Conservation (phyloP, 129 eudicot genomes). For the Apium graveolens region DNA sequence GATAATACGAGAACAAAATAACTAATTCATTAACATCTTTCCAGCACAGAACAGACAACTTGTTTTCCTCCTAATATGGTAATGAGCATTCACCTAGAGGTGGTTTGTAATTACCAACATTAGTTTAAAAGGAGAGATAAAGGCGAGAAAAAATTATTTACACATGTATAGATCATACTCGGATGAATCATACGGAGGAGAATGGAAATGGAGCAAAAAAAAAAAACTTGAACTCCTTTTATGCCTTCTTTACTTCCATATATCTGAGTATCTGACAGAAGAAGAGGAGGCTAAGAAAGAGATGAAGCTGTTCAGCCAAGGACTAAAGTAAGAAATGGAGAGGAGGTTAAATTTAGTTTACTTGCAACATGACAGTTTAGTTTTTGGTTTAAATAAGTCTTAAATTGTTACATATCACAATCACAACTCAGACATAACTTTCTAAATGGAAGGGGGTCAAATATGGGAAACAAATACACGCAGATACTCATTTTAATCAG, state of each 20-base stretch:
- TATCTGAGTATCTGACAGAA: neutral
- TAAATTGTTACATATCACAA: neutral
- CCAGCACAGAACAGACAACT: neutral
- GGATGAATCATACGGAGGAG: neutral
- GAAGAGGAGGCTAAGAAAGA: neutral
- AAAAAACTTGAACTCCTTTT: neutral
- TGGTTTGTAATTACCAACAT: neutral
- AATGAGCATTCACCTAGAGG: neutral
- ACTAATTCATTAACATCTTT: neutral
- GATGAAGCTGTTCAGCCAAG: neutral
- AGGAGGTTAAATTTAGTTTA: neutral
- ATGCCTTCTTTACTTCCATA: neutral
- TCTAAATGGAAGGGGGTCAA: neutral
- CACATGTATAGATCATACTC: neutral
- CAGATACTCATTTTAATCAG: neutral
- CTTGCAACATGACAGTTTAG: neutral
- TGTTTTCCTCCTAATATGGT: neutral
- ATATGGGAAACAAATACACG: neutral
- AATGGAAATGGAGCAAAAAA: neutral
- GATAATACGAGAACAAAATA: neutral
- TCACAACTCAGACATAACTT: neutral
- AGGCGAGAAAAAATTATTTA: no score
- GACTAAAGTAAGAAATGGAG: neutral
- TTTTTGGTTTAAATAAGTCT: neutral
- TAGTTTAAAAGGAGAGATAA: no score